Percentiles rank a stretch among this genome's conserved stretches.
These are phyloP conservation scores for Boletales sp. DNA, from an alignment of 768 basidiomycete species.

Conservation along the genomic window DNA sequence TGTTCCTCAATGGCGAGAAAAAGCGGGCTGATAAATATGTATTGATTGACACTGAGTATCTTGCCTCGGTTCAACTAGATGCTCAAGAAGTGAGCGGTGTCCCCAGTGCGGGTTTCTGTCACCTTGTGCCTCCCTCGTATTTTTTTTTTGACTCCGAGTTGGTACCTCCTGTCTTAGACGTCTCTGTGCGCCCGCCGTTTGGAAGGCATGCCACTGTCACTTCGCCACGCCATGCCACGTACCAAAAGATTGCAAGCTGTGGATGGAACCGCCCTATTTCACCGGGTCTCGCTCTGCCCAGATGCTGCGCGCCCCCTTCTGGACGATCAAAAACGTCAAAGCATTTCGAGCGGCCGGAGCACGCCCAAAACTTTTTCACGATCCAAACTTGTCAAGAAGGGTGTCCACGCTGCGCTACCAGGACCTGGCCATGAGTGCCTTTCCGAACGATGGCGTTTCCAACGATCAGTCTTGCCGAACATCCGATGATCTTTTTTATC, in stretches of 20 bases:
- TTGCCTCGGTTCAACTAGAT: constrained; percentile 2
- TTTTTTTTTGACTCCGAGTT: neutral
- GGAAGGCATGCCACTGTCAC: neutral
- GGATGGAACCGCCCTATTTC: constrained; percentile 10
- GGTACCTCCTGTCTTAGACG: neutral
- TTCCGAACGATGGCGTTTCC: neutral
- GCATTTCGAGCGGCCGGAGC: constrained; percentile 4
- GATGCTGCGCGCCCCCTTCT: neutral
- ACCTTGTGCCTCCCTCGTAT: neutral
- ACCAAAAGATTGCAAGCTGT: neutral
- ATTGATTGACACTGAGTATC: constrained; percentile 11
- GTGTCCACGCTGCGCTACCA: constrained; percentile 7
- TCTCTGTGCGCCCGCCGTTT: neutral
- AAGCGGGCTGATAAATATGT: constrained; percentile 14
- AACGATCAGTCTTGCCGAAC: neutral
- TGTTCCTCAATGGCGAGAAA: constrained; percentile 12
- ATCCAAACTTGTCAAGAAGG: constrained; percentile 15
- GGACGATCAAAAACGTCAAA: constrained; percentile 22
- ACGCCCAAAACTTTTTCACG: constrained; percentile 11
- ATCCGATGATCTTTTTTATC: neutral
- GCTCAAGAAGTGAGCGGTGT: neutral
- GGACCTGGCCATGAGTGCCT: constrained; percentile 4
- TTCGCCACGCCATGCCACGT: constrained; percentile 1
- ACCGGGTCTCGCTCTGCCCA: constrained; percentile 7
- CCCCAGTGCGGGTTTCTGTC: neutral